Evolutionary conservation across 1,284 basidiomycete genomes (phyloP).

Genomic region (Somion occarium): DNA sequence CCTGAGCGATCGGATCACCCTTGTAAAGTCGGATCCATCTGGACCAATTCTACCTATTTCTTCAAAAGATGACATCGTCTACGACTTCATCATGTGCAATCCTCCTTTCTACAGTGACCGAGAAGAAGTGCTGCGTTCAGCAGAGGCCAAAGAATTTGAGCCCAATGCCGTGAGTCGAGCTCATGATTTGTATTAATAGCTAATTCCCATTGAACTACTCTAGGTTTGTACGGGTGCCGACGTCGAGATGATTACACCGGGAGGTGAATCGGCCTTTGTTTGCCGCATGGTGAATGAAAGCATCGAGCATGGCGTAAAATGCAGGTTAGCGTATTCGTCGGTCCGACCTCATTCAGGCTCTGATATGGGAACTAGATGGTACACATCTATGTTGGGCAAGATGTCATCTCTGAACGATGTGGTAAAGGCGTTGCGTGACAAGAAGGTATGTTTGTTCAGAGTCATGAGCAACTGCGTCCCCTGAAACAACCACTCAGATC

Average conservation of each 20-base stretch:
- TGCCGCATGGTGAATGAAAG: constrained; percentile 77
- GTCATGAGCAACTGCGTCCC: background rate
- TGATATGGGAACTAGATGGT: constrained; percentile 77
- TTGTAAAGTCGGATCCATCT: constrained; percentile 36
- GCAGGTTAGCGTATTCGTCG: constrained; percentile 42
- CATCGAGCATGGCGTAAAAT: constrained; percentile 36
- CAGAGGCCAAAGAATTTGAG: constrained; percentile 53
- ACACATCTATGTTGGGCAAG: constrained; percentile 88
- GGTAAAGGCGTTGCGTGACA: constrained; percentile 48
- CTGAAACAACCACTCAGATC: constrained; percentile 42
- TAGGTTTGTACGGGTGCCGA: constrained; percentile 81
- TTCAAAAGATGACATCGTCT: background rate
- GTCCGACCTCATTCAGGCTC: no score
- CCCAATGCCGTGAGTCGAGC: constrained; percentile 60
- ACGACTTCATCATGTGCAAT: constrained; percentile 87
- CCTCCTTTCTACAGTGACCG: constrained; percentile 85
- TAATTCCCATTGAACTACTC: background rate
- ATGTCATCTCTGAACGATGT: constrained; percentile 67
- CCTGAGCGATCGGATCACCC: constrained; percentile 43
- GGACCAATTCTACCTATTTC: constrained; percentile 33
- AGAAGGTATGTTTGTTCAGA: constrained; percentile 38
- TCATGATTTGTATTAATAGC: background rate
- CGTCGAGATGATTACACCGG: constrained; percentile 82
- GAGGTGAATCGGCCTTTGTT: constrained; percentile 85
- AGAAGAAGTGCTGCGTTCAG: constrained; percentile 62